Base-by-base conservation (phyloP, 768 basidiomycete species). In the Trametopsis cervina region DNA sequence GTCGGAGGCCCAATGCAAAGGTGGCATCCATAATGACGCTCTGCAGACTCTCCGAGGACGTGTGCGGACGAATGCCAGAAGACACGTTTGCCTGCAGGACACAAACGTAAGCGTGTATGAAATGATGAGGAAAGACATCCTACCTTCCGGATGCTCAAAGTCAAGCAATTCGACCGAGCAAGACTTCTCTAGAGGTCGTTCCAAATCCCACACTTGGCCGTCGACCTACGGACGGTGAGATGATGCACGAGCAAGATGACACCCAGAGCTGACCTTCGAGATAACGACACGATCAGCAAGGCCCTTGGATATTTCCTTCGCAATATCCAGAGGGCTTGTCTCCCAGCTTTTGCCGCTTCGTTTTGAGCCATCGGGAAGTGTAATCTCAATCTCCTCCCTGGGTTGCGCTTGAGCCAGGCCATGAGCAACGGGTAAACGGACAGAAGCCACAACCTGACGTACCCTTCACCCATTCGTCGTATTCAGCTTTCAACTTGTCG, bases 41-140 rank as follows among this genome's bases (percentile, higher is more conserved):
- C 96, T 36, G 92, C 81, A 46, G 95, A 88, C 68, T 99, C 96
- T 39, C 96, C 96, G 15, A 99, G 77, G 48, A 98, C 92, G 67
- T 98, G 96, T 0, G 96, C 96, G 21, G 94, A 97, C 15, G 96
- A 98, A 65, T 98, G 96, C 96, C 96, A 99, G 74, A 98, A 99
- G 6, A 99, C 96, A 58, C 85, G 86, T 67, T 97, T 93, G 51
- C 95, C 93, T 83, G 66, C 33, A 37, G 40, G 33, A 24, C 2
- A 17, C n/a, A 29, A 4, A 20, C 18, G 22, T 38, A 35, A 13
- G 24, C 18, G 17, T 9, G 13, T 10, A 25, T 41, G 20, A 13
- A 26, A 11, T n/a, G 11, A 27, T 15, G 33, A 40, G 17, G 23
- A 5, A 20, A n/a, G 9, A 20, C 25, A n/a, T 50, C 66, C 25